Conservation (phyloP, 2,329 filamentous ascomycete species). For the Fusarium continuum region DNA sequence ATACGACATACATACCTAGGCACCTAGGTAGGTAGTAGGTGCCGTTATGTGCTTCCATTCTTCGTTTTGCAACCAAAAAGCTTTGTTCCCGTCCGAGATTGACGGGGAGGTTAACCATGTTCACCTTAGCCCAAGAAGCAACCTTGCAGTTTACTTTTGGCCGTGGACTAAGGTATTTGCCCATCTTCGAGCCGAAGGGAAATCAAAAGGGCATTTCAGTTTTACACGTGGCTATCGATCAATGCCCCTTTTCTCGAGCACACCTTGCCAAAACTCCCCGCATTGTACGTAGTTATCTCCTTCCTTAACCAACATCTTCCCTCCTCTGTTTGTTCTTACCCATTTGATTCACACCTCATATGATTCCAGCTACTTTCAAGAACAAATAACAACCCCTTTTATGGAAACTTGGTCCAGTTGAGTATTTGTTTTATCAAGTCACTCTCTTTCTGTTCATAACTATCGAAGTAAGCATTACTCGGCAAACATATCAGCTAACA, state of each 20-base stretch:
- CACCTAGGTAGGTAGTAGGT: neutral
- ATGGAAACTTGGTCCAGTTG: no score
- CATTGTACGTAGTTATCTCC: no score
- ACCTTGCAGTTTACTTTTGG: neutral
- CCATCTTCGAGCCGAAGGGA: neutral
- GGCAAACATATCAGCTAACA: neutral
- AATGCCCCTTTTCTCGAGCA: neutral
- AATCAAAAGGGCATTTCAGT: neutral
- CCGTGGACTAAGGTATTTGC: no score
- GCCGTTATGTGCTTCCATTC: neutral
- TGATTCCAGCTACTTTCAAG: neutral
- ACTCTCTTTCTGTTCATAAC: neutral
- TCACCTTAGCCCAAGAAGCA: neutral
- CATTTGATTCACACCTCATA: neutral
- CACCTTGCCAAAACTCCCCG: neutral
- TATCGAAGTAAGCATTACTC: no score
- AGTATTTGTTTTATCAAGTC: no score
- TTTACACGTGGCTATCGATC: neutral
- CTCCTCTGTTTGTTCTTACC: neutral
- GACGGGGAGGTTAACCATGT: conserved; percentile 2
- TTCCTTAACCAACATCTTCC: neutral
- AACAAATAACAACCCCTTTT: no score
- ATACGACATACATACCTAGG: no score
- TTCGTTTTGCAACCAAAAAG: neutral
- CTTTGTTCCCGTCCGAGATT: neutral